phyloP scores from a whole-genome alignment of 164 flowering plant species.

The Litsea cubeba region DNA sequence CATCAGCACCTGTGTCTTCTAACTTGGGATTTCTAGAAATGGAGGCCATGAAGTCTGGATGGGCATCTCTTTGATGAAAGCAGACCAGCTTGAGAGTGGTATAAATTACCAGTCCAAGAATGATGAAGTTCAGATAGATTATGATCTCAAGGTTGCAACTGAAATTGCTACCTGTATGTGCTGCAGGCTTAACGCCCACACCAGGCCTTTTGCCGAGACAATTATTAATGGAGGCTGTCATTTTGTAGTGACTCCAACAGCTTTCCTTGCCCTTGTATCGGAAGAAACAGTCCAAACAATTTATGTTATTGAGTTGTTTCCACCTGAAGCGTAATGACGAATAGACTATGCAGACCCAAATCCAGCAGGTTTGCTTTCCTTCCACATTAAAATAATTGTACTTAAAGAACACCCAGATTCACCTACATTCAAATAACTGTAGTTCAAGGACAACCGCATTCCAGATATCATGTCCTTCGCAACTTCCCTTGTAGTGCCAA shows the following conservation, averaged over 20 bases:
- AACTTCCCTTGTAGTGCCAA: too few species aligned
- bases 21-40: neutral
- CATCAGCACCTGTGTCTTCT: neutral
- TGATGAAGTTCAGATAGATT: neutral
- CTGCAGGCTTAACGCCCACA: neutral
- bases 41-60: slow-evolving; percentile 4
- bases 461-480: too few species aligned
- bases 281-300: neutral
- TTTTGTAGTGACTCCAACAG: neutral
- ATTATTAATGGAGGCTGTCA: too few species aligned
- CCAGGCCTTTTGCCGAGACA: neutral
- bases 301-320: neutral
- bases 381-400: too few species aligned
- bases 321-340: neutral
- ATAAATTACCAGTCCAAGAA: neutral
- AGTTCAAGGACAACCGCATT: too few species aligned
- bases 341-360: too few species aligned
- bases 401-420: too few species aligned
- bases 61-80: slow-evolving; percentile 9
- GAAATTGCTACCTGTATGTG: neutral
- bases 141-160: neutral
- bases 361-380: too few species aligned
- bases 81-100: neutral
- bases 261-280: neutral
- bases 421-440: too few species aligned